Evolutionary conservation across 768 basidiomycete species (phyloP), one percentile per base, ranked within the genome.

Genomic region (Rhodotorula babjevae): DNA sequence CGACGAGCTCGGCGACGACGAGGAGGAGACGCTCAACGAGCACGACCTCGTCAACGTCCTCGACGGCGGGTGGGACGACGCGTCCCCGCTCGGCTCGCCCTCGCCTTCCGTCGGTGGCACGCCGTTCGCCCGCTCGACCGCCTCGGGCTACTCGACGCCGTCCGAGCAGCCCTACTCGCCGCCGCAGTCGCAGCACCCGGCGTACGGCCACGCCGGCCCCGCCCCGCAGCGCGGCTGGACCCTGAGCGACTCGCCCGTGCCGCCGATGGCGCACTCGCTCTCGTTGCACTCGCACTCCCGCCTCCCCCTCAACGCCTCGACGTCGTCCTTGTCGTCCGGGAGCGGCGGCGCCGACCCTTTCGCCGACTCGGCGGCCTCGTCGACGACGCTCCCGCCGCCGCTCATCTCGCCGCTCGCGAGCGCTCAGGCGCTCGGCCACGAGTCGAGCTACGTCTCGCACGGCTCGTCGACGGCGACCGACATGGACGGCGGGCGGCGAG

Each of bases 41-140:
- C 71, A 70, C 42, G 74, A 76, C 23, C 57, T 76, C 52, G 74
- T 72, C 57, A 69, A 69, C 23, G 74, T 72, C 12, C 71, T 76
- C 47, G 74, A 72, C 12, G 57, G 57, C 31, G 74, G 71, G 2
- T 76, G 74, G 74, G 68, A 47, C 40, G 73, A 76, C 36, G 52
- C 65, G 53, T 16, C 49, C 36, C 25, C 69, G 25, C n/a, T 68
- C 52, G 27, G 52, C 0, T 61, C 59, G 10, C 59, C 66, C 3
- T 15, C 27, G 15, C 47, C 58, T 16, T 14, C n/a, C 0, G 14
- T 14, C 12, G 52, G n/a, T n/a, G n/a, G 50, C 19, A 47, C 56
- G 19, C 46, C 23, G 14, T 16, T 10, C 50, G 27, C 47, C 27
- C 40, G 33, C 19, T 25, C 60, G n/a, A 33, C 15, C n/a, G 56